A percentile compares a stretch with the other conserved stretches of the same genome.
phyloP scores from a whole-genome alignment of 2,329 filamentous ascomycete genomes.

The Ophiostoma sp. region DNA sequence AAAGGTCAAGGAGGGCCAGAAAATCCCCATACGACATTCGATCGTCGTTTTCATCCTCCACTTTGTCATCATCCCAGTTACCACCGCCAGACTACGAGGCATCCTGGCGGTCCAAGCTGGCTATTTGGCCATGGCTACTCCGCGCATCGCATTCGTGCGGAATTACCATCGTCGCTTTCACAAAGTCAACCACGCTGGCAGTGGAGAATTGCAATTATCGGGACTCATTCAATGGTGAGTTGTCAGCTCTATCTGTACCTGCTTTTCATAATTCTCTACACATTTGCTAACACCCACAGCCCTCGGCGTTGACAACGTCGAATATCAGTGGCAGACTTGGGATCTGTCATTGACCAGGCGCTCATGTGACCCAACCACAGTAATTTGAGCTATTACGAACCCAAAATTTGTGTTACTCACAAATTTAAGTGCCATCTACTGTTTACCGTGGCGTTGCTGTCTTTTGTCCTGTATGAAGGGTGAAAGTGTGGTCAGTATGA shows the following conservation, averaged over 20 bases:
- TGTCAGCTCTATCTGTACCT: too few species aligned
- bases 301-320: constrained; percentile 20
- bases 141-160: constrained; percentile 14
- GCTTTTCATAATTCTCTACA: neutral
- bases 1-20: neutral
- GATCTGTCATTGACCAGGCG: neutral
- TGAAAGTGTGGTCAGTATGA: neutral
- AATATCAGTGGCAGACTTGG: constrained; percentile 26
- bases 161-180: constrained; percentile 2
- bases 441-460: neutral
- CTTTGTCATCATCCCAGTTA: neutral
- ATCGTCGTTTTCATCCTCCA: constrained; percentile 14
- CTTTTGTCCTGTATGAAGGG: neutral
- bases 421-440: neutral
- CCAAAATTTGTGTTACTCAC: too few species aligned
- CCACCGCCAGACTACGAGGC: constrained; percentile 29
- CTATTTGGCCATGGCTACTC: constrained; percentile 22
- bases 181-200: constrained; percentile 16
- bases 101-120: constrained; percentile 15
- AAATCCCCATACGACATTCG: neutral
- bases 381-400: neutral
- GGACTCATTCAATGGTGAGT: constrained; percentile 15
- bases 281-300: neutral
- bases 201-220: constrained; percentile 3
- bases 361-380: neutral